Conservation (phyloP, 2,329 filamentous ascomycete species). For the Sclerotinia subarctica region DNA sequence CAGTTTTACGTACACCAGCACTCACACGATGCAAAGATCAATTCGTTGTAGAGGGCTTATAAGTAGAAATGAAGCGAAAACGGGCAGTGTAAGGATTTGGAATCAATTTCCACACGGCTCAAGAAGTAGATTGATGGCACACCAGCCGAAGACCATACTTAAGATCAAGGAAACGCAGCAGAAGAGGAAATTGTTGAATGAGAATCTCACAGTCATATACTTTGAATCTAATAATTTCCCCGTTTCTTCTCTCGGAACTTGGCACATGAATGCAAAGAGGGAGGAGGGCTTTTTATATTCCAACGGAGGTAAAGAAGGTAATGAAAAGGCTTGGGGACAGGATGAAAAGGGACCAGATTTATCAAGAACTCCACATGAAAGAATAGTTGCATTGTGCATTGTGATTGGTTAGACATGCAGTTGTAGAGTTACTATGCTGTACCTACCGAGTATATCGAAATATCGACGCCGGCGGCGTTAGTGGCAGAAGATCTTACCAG, state of each 20-base stretch:
- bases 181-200: not conserved
- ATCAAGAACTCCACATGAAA: not conserved
- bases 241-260: no score
- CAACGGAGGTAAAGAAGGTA: no score
- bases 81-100: not conserved
- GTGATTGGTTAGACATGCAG: no score
- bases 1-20: not conserved
- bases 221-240: no score
- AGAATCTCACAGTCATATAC: not conserved
- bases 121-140: not conserved
- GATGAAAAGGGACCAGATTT: no score
- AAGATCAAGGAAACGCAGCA: not conserved
- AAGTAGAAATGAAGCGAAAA: not conserved
- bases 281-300: no score
- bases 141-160: not conserved
- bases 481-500: not conserved
- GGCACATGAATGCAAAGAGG: no score
- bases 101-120: not conserved
- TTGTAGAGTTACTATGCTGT: no score
- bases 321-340: no score
- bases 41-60: no score
- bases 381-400: not conserved
- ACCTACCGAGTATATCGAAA: no score
- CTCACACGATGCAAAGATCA: not conserved
- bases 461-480: no score